Evolutionary conservation across 164 flowering plant species (phyloP).

Genomic region (Cinnamomum chago): DNA sequence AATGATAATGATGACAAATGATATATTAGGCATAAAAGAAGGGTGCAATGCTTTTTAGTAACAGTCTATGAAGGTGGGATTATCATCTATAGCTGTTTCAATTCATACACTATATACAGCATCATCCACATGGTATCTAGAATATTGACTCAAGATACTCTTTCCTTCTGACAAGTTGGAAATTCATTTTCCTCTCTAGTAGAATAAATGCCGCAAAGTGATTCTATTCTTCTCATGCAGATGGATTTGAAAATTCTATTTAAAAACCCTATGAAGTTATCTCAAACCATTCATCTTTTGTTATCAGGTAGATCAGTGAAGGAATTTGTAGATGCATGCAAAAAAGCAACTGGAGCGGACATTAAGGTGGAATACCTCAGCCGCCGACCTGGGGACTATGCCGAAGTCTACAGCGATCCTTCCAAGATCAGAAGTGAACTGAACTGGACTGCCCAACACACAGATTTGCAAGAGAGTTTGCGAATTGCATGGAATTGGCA

Average conservation of each 20-base stretch:
- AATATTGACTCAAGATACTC: neutral
- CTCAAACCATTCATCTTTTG: conserved; percentile 1
- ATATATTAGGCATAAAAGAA: no score
- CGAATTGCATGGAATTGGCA: conserved; percentile 94
- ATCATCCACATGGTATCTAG: no score
- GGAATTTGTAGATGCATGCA: conserved; percentile 96
- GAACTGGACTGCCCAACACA: conserved; percentile 86
- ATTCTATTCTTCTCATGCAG: neutral
- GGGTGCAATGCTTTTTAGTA: no score
- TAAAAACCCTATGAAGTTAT: neutral
- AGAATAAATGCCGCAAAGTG: neutral
- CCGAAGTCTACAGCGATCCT: conserved; percentile 91
- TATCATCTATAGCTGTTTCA: no score
- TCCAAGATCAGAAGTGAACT: conserved; percentile 65
- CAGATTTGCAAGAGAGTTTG: conserved; percentile 75
- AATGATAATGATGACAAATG: no score
- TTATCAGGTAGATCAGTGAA: conserved; percentile 89
- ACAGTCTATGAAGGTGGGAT: no score
- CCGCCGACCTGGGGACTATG: conserved; percentile 95
- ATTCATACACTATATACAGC: no score
- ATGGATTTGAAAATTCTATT: neutral
- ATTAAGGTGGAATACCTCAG: conserved; percentile 68
- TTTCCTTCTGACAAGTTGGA: neutral
- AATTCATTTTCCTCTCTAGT: neutral
- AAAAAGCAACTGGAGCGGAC: conserved; percentile 75